Conservation (phyloP, 306 rosid genomes). For the Ammopiptanthus mongolicus region DNA sequence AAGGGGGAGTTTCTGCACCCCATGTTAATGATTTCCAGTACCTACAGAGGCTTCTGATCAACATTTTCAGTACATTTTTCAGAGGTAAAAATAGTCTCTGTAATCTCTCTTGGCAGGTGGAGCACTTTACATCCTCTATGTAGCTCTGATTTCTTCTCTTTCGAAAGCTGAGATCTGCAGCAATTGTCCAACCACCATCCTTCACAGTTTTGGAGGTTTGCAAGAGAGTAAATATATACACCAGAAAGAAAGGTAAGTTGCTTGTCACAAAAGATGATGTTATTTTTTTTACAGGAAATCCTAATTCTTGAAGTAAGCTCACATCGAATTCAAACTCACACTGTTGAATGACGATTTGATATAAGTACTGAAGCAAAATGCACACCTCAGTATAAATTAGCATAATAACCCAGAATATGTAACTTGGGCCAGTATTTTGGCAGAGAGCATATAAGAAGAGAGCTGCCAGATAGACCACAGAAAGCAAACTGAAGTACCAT, state of each 20-base stretch:
- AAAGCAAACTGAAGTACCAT: slow-evolving; percentile 87
- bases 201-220: slow-evolving; percentile 85
- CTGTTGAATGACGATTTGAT: slow-evolving; percentile 82
- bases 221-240: slow-evolving; percentile 78
- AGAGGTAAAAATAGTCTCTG: slow-evolving; percentile 22
- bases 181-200: slow-evolving; percentile 71
- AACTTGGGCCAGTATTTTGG: slow-evolving; percentile 77
- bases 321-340: slow-evolving; percentile 47
- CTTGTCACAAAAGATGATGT: slow-evolving; percentile 71
- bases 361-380: slow-evolving; percentile 76
- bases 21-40: slow-evolving; percentile 82
- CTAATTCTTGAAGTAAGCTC: slow-evolving; percentile 62
- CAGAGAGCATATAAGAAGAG: slow-evolving; percentile 87
- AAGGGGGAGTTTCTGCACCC: slow-evolving; percentile 92
- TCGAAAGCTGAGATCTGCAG: slow-evolving; percentile 42
- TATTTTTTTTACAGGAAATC: slow-evolving; percentile 67
- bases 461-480: slow-evolving; percentile 75
- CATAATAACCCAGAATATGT: slow-evolving; percentile 76
- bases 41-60: slow-evolving; percentile 49
- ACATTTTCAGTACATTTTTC: slow-evolving; percentile 35
- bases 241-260: slow-evolving; percentile 71
- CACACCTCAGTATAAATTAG: slow-evolving; percentile 79
- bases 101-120: slow-evolving; percentile 21
- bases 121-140: slow-evolving; percentile 29
- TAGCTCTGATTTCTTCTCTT: slow-evolving; percentile 44